Evolutionary conservation across 306 rosid genomes (phyloP).

Genomic region (Datisca glomerata): DNA sequence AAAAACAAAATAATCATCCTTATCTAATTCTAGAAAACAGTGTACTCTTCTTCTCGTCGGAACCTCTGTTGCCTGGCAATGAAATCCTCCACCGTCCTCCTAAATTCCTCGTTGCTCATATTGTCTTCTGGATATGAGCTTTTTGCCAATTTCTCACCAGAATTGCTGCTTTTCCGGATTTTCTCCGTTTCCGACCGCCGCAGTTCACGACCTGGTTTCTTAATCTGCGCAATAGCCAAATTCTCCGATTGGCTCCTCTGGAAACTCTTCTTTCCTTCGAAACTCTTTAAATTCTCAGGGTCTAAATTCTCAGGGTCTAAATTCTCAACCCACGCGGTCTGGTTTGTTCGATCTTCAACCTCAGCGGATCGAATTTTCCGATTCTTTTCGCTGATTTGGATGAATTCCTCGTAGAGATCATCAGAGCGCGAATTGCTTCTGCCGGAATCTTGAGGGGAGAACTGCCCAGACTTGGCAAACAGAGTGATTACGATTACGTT

Average conservation of each 20-base stretch:
- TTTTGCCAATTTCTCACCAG: slow-evolving; percentile 1
- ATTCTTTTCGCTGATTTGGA: slow-evolving; percentile 23
- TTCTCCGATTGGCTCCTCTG: slow-evolving; percentile 40
- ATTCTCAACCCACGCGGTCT: not conserved
- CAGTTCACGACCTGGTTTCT: slow-evolving; percentile 20
- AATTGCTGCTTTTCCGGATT: slow-evolving; percentile 6
- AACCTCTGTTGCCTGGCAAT: slow-evolving; percentile 67
- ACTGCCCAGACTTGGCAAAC: slow-evolving; percentile 50
- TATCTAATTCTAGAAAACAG: slow-evolving; percentile 2
- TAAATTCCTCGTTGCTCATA: slow-evolving; percentile 77
- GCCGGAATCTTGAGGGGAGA: slow-evolving; percentile 21
- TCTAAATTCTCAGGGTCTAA: too few relatives aligned
- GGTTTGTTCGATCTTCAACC: slow-evolving; percentile 5
- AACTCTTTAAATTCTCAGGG: not conserved
- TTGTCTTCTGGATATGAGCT: slow-evolving; percentile 34
- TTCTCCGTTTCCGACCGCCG: slow-evolving; percentile 46
- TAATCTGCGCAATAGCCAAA: slow-evolving; percentile 5
- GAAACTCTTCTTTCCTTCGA: slow-evolving; percentile 17
- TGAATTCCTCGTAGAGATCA: slow-evolving; percentile 43
- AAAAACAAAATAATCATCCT: too few relatives aligned
- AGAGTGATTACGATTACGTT: slow-evolving; percentile 60
- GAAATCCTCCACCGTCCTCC: slow-evolving; percentile 65
- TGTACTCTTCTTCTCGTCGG: slow-evolving; percentile 36
- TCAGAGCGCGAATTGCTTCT: slow-evolving; percentile 10
- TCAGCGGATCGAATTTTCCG: slow-evolving; percentile 6